phyloP scores from a whole-genome alignment of 1,139 yeast species.

The Groenewaldozyma auringiensis region DNA sequence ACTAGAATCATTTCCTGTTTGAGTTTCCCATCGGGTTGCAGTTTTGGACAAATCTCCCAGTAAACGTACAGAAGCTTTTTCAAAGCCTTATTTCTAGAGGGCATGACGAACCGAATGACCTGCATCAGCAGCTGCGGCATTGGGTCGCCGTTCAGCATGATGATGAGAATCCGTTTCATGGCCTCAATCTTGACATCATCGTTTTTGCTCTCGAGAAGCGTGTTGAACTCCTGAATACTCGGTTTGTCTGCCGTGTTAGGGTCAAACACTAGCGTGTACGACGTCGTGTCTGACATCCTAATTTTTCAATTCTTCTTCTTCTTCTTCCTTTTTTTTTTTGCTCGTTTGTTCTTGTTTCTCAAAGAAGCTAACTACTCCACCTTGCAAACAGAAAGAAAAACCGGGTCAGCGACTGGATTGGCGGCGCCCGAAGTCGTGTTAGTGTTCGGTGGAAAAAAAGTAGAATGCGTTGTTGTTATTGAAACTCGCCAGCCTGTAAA shows the following conservation, averaged over 20 bases:
- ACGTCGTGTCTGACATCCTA: slow-evolving; percentile 29
- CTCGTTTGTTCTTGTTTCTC: too few species aligned
- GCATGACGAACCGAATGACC: slow-evolving; percentile 94
- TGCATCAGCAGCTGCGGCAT: slow-evolving; percentile 96
- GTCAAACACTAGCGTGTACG: slow-evolving; percentile 32
- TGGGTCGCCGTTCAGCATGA: slow-evolving; percentile 89
- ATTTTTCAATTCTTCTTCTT: too few species aligned
- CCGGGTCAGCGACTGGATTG: too few species aligned
- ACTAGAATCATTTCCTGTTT: slow-evolving; percentile 98
- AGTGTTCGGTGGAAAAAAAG: too few species aligned
- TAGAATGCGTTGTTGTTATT: not conserved
- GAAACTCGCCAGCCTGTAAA: slow-evolving; percentile 2
- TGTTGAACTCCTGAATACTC: slow-evolving; percentile 69
- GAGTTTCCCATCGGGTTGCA: slow-evolving; percentile 79
- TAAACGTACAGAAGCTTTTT: slow-evolving; percentile 89
- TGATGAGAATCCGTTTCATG: slow-evolving; percentile 78
- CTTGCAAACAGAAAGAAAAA: too few species aligned
- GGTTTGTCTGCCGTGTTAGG: slow-evolving; percentile 48
- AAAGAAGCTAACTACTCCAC: too few species aligned
- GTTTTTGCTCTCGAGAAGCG: slow-evolving; percentile 76
- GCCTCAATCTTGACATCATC: slow-evolving; percentile 84
- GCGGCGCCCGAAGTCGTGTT: too few species aligned
- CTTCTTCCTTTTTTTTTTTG: too few species aligned
- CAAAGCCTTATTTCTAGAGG: slow-evolving; percentile 81
- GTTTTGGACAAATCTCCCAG: slow-evolving; percentile 97